Base-by-base conservation (phyloP, 371 early-diverging fungal species). In the Circinella umbellata region DNA sequence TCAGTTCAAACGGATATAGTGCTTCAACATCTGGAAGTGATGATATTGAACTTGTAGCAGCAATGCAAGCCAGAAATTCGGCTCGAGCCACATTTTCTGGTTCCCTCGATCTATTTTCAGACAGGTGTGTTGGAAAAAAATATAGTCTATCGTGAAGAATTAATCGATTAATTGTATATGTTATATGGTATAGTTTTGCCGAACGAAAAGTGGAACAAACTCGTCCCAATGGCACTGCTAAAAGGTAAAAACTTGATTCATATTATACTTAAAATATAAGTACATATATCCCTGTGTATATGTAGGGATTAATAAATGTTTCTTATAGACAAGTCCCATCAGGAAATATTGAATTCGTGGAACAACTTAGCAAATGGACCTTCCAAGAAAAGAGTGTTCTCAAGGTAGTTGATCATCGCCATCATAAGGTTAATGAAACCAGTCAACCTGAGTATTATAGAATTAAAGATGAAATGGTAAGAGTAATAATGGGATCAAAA, bases 371-470 rank as follows among this genome's bases (percentile, higher is more conserved):
- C 49, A 86, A 93, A 73, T 99, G 99, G 99, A 88, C 90, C 8
- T 94, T 97, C 82, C 96, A 95, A 77, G 96, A 97, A 76, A 93
- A 90, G 82, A 85, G 92, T n/a, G 96, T 95, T 10, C 79, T 99
- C 42, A 89, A 89, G 69, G 87, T 92, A 10, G 75, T 78, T 10
- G 69, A 76, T 3, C 80, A 86, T 64, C 73, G 74, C 47, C 97
- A 95, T 79, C 92, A 93, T 76, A 92, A 92, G 68, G 82, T 76
- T 10, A 86, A 83, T 51, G 93, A 92, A 63, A 79, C 74, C 8
- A 81, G 85, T 64, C 88, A 90, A 63, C 89, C 85, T 18, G 90
- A 89, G 11, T 84, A 86, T 38, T 99, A 98, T 80, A 90, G 96
- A 34, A 91, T 97, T 69, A 93, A 93, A 77, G 97, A 97, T 80